Base-by-base conservation (phyloP, 2,329 filamentous ascomycete genomes). In the Salinomyces thailandicus region DNA sequence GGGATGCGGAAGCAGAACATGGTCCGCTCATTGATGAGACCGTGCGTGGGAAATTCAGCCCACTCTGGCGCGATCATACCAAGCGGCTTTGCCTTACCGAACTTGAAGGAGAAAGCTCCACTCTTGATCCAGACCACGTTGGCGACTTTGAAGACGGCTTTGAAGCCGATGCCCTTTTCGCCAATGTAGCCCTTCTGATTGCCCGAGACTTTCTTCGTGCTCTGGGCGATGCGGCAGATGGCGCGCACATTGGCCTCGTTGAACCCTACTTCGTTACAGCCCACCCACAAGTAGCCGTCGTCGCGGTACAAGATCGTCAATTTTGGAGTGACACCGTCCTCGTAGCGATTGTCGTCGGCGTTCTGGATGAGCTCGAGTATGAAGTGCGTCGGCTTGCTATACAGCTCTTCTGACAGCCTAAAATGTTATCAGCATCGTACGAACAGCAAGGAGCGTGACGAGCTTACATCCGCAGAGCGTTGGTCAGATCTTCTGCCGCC, bases 351-450 rank as follows among this genome's bases (percentile, higher is more conserved):
- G 47, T 73, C 69, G 30, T 75, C 71, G 4, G 68, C 68, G 46
- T 74, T 75, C 41, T 73, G 70, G 0, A 74, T 58, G 1, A 75
- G 47, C 47, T 74, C 70, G 20, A 71, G 67, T 1, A 74, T 51
- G 43, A 73, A 74, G 19, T 66, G 60, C 0, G 65, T 57, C 2
- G 50, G 40, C 11, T 45, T 55, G 18, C 47, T 45, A 38, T 66
- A 30, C 11, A 30, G 14, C 27, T 30, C 27, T 30, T 30, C 27
- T 3, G 27, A 36, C 13, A 36, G 33, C 19, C 33, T 36, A 6
- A n/a, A 6, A 18, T 17, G 2, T 13, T 14, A 13, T 36, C 8
- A 29, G 20, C n/a, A 7, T 28, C 14, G 33, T 29, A 11, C 5
- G n/a, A 38, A 29, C 8, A 9, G 6, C n/a, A 7, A 28, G 8